Conservation (phyloP, 306 rosid genomes). For the barrel medic (Medicago truncatula) region DNA sequence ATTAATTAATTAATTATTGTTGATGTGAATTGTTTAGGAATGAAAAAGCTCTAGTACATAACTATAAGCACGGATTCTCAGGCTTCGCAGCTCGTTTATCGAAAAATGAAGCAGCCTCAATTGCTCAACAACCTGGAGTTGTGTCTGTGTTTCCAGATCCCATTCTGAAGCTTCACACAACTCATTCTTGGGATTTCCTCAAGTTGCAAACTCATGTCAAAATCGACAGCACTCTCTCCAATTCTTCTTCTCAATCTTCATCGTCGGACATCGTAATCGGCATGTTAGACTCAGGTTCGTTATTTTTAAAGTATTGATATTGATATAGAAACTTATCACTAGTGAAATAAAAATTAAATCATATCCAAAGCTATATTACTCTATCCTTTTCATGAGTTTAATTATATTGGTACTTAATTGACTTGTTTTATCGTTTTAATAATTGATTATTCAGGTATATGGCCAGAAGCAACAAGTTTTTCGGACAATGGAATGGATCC, state of each 20-base stretch:
- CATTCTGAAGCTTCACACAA: conserved; percentile 69
- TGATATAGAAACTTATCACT: not conserved
- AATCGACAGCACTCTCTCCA: conserved; percentile 40
- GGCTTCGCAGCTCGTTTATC: conserved; percentile 84
- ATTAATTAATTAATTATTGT: not conserved
- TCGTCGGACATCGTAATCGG: conserved; percentile 66
- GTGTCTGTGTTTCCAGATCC: conserved; percentile 85
- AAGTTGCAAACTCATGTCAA: conserved; percentile 55
- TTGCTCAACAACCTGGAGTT: conserved; percentile 68
- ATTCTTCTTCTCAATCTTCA: conserved; percentile 39
- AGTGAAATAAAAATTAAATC: too few relatives aligned
- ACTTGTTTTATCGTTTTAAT: not conserved
- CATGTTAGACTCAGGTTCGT: conserved; percentile 66
- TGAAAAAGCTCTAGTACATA: conserved; percentile 58
- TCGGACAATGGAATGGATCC: conserved; percentile 60
- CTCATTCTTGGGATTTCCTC: conserved; percentile 90
- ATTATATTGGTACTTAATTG: too few relatives aligned
- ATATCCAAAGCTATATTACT: too few relatives aligned
- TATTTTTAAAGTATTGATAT: not conserved
- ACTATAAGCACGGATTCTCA: conserved; percentile 80
- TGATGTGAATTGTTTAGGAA: conserved; percentile 46
- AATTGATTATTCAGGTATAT: conserved; percentile 55
- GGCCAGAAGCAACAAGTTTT: conserved; percentile 87
- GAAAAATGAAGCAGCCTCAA: conserved; percentile 58
- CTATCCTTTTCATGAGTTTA: too few relatives aligned